These are phyloP conservation scores for Colletotrichum euphorbiae DNA, from an alignment of 2,329 filamentous ascomycete genomes.

Conservation along the genomic window DNA sequence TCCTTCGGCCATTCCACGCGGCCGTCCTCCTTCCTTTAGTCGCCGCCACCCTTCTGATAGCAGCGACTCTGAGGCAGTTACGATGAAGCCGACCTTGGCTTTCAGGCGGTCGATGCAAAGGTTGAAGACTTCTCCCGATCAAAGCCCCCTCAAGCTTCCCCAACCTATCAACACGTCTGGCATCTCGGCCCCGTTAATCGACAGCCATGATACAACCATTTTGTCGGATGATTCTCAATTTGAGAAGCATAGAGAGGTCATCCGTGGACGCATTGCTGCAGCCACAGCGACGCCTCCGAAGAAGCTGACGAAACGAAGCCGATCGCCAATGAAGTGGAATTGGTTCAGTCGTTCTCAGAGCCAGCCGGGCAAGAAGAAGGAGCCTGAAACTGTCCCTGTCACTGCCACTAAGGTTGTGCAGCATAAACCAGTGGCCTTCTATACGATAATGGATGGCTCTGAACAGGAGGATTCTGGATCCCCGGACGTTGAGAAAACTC, in stretches of 20 bases:
- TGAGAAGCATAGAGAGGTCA: conserved; percentile 53
- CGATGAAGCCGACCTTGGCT: conserved; percentile 64
- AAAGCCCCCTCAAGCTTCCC: conserved; percentile 59
- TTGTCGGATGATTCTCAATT: conserved; percentile 67
- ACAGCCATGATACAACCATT: conserved; percentile 67
- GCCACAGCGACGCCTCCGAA: conserved; percentile 53
- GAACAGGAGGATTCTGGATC: conserved; percentile 63
- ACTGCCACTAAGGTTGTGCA: conserved; percentile 61
- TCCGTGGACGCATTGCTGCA: conserved; percentile 47
- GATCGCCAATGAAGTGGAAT: conserved; percentile 72
- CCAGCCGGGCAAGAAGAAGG: conserved; percentile 53
- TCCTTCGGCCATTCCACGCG: conserved; percentile 65
- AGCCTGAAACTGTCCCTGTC: conserved; percentile 53
- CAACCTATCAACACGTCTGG: conserved; percentile 63
- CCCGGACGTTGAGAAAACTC: conserved; percentile 56
- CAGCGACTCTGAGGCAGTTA: conserved; percentile 64
- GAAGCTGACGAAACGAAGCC: conserved; percentile 67
- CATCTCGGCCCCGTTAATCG: conserved; percentile 61
- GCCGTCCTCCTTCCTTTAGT: conserved; percentile 41
- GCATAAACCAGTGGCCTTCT: conserved; percentile 68
- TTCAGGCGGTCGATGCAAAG: conserved; percentile 67
- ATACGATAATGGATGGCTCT: conserved; percentile 71
- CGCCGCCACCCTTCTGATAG: conserved; percentile 64
- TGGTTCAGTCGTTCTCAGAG: conserved; percentile 68
- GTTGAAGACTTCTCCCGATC: conserved; percentile 58